Evolutionary conservation across 2,329 filamentous ascomycete species (phyloP).

Genomic region (Colletotrichum sojae): DNA sequence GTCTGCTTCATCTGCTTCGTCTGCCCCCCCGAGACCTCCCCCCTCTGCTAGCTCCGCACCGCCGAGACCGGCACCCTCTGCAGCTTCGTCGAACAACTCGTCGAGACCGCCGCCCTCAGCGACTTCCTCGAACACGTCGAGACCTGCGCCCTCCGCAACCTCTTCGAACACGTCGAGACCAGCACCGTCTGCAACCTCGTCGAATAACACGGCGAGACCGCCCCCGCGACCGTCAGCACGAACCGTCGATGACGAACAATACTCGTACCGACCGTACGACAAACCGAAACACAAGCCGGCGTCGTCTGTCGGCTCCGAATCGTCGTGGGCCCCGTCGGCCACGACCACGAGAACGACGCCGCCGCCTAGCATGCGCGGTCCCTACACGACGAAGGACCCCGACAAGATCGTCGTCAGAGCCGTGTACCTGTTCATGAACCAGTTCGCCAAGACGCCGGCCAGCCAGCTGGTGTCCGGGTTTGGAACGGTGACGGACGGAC

Average conservation of each 20-base stretch:
- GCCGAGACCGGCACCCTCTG: conserved; percentile 44
- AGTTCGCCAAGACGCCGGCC: conserved; percentile 89
- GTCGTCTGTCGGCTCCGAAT: conserved; percentile 81
- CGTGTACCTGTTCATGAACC: conserved; percentile 93
- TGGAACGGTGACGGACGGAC: conserved; percentile 88
- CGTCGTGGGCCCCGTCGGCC: conserved; percentile 87
- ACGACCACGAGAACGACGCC: conserved; percentile 88
- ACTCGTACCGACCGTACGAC: conserved; percentile 86
- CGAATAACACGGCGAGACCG: conserved; percentile 50
- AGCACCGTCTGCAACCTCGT: neutral
- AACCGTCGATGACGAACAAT: conserved; percentile 75
- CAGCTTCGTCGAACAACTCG: conserved; percentile 1
- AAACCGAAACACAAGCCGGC: conserved; percentile 76
- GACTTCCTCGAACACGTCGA: conserved; percentile 32
- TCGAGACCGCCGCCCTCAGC: too few species aligned
- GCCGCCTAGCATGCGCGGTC: conserved; percentile 81
- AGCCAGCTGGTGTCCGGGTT: conserved; percentile 90
- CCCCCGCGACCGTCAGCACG: conserved; percentile 66
- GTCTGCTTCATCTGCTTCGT: conserved; percentile 43
- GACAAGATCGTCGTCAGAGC: conserved; percentile 97
- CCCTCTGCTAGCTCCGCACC: conserved; percentile 39
- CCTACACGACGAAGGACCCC: conserved; percentile 90
- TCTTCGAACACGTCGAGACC: neutral
- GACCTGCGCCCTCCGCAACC: conserved; percentile 44
- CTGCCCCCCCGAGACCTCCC: conserved; percentile 41